Evolutionary conservation across 1,139 yeast genomes (phyloP).

Genomic region (Geotrichum histeridarum): DNA sequence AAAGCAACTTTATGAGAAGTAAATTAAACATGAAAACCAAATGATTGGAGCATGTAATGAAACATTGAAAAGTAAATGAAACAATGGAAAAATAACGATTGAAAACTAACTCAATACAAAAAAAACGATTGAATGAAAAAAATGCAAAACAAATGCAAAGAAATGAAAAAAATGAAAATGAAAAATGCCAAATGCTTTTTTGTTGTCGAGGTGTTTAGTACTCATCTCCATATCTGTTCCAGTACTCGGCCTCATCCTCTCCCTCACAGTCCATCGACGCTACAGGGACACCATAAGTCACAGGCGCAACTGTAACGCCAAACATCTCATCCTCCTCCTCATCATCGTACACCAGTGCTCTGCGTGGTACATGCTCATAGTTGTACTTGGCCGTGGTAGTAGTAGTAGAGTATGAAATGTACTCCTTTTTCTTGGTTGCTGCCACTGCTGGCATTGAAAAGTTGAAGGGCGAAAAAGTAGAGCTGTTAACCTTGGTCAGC

Average conservation of each 20-base stretch:
- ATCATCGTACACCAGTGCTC: no score
- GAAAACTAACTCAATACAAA: neutral
- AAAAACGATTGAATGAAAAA: neutral
- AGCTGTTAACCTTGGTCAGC: no score
- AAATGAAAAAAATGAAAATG: neutral
- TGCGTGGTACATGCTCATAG: neutral
- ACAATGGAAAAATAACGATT: neutral
- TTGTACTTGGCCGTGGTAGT: constrained; percentile 3
- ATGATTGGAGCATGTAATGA: no score
- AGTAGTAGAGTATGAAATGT: no score
- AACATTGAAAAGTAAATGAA: no score
- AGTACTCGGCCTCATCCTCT: constrained; percentile 15
- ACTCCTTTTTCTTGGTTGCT: no score
- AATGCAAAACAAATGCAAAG: neutral
- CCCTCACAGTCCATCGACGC: constrained; percentile 1
- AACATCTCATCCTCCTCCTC: neutral
- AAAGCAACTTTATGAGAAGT: no score
- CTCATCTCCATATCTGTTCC: constrained; percentile 15
- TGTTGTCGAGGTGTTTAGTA: neutral
- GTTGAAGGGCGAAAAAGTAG: no score
- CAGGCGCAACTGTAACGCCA: neutral
- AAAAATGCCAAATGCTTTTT: neutral
- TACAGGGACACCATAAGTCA: neutral
- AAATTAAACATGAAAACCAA: no score
- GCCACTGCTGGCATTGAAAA: neutral